These are phyloP conservation scores for Physcomitrellopsis africana DNA, from an alignment of 225 moss, liverwort and hornwort species.

Conservation along the genomic window DNA sequence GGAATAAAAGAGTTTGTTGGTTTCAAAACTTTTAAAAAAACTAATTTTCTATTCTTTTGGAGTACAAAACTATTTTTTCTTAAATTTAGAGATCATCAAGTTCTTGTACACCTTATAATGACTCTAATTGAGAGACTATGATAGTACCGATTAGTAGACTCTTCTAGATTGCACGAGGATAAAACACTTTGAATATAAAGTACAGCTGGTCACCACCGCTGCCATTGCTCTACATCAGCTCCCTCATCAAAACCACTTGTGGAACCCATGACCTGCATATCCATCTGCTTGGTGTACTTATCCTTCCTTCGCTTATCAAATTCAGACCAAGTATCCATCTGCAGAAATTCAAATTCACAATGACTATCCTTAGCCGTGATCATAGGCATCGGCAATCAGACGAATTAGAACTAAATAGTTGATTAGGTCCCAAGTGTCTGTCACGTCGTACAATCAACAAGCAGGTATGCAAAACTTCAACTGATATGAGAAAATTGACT, in stretches of 20 bases:
- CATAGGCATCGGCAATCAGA: background rate
- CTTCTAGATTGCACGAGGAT: background rate
- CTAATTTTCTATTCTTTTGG: too few relatives aligned
- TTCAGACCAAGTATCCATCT: conserved; percentile 92
- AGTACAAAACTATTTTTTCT: too few relatives aligned
- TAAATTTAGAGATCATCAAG: too few relatives aligned
- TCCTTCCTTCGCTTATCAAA: conserved; percentile 92
- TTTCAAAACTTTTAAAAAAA: too few relatives aligned
- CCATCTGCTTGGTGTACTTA: conserved; percentile 95
- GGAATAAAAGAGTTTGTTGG: too few relatives aligned
- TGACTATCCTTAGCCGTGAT: background rate
- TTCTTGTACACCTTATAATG: too few relatives aligned
- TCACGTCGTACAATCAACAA: conserved; percentile 4
- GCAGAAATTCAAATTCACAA: conserved; percentile 30
- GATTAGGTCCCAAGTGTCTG: background rate
- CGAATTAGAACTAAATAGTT: background rate
- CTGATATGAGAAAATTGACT: background rate
- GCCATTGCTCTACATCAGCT: conserved; percentile 86
- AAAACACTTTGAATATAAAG: conserved; percentile 1
- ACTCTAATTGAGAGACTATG: too few relatives aligned
- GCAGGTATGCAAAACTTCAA: conserved; percentile 1
- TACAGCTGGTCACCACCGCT: conserved; percentile 69
- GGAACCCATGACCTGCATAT: conserved; percentile 91
- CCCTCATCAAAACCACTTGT: conserved; percentile 98
- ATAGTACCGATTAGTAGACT: background rate